A percentile compares a stretch with the other conserved stretches of the same genome.
These are phyloP conservation scores for Teunomyces stri DNA, from an alignment of 805 yeast species.

Conservation along the genomic window DNA sequence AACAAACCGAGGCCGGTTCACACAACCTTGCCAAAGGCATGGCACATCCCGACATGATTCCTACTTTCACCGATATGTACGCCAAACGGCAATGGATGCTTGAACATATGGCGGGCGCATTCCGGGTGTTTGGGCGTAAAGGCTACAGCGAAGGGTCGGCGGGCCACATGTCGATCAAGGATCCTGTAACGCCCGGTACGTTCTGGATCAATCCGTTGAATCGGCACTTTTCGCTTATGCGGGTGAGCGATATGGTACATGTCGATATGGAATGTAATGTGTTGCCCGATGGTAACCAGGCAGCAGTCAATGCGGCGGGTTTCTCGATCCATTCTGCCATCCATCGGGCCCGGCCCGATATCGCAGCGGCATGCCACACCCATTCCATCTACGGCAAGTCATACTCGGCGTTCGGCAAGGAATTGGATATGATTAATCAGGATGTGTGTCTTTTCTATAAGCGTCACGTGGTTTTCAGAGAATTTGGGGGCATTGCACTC, in stretches of 20 bases:
- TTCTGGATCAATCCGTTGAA: conserved; percentile 91
- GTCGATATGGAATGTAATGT: conserved; percentile 36
- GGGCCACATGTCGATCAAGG: conserved; percentile 84
- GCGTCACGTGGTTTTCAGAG: conserved; percentile 59
- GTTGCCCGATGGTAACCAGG: conserved; percentile 38
- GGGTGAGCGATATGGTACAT: conserved; percentile 40
- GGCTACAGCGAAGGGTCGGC: conserved; percentile 77
- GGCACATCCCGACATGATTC: conserved; percentile 49
- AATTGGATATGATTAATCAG: conserved; percentile 75
- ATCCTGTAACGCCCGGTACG: conserved; percentile 74
- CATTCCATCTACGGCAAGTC: conserved; percentile 42
- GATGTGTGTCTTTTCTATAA: conserved; percentile 70
- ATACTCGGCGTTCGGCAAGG: conserved; percentile 34
- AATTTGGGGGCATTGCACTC: conserved; percentile 79
- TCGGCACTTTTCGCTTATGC: conserved; percentile 56
- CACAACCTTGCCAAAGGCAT: conserved; percentile 60
- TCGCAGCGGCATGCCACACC: conserved; percentile 41
- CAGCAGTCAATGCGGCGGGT: conserved; percentile 42
- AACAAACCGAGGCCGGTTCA: conserved; percentile 45
- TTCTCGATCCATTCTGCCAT: conserved; percentile 41
- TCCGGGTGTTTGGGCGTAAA: conserved; percentile 76
- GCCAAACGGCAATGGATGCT: conserved; percentile 53
- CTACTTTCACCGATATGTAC: conserved; percentile 47
- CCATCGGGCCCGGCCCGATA: conserved; percentile 38
- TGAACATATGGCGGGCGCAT: conserved; percentile 83